These are phyloP conservation scores for Linum usitatissimum DNA, from an alignment of 345 rosid species.

Conservation along the genomic window DNA sequence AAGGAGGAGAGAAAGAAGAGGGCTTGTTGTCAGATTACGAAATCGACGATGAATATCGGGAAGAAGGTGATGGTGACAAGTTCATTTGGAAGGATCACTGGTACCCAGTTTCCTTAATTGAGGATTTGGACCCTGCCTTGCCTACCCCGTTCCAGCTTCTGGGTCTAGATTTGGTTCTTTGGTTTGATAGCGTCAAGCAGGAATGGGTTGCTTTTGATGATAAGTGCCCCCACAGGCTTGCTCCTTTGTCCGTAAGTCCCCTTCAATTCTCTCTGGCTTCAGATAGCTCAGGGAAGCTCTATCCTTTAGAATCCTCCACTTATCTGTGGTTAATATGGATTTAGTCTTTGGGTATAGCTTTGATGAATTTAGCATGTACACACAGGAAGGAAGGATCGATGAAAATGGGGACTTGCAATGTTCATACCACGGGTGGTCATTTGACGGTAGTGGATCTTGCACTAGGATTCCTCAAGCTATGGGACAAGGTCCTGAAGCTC, in stretches of 20 bases:
- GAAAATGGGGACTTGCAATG: slow-evolving; percentile 97
- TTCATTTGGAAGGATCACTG: slow-evolving; percentile 95
- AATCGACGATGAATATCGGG: slow-evolving; percentile 36
- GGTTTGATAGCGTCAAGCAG: slow-evolving; percentile 54
- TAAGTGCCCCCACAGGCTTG: slow-evolving; percentile 87
- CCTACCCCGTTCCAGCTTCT: slow-evolving; percentile 93
- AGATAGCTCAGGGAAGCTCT: no score
- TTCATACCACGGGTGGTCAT: slow-evolving; percentile 98
- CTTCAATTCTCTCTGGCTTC: not conserved
- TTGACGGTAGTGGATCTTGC: slow-evolving; percentile 81
- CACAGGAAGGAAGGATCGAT: slow-evolving; percentile 86
- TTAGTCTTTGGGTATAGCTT: no score
- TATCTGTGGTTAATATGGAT: not conserved
- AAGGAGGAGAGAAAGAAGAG: slow-evolving; percentile 13
- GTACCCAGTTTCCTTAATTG: slow-evolving; percentile 87
- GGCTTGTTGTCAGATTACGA: slow-evolving; percentile 25
- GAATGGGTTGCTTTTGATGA: slow-evolving; percentile 94
- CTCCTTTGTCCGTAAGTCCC: slow-evolving; percentile 74
- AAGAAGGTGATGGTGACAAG: slow-evolving; percentile 44
- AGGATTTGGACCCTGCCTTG: slow-evolving; percentile 63
- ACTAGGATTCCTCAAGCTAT: slow-evolving; percentile 81
- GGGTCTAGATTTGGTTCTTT: slow-evolving; percentile 84
- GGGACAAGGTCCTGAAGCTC: slow-evolving; percentile 88
- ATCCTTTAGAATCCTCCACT: not conserved
- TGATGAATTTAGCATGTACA: slow-evolving; percentile 2